Conservation (phyloP, 23 red algal genomes). For the Gracilaria gracilis region DNA sequence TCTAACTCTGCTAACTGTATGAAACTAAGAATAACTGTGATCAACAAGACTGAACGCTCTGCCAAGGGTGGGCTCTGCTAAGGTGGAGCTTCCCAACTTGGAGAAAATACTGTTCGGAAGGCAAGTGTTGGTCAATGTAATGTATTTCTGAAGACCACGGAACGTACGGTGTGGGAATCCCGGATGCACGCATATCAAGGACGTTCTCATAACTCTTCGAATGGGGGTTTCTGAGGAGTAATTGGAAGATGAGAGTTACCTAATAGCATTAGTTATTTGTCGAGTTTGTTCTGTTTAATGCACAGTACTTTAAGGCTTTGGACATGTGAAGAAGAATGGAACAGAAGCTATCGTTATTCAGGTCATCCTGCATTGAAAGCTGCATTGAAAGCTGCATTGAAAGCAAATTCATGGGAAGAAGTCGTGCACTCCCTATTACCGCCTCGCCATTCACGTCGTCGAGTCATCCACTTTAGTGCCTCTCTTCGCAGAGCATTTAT, state of each 20-base stretch:
- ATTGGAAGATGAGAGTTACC: not conserved
- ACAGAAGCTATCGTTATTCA: not conserved
- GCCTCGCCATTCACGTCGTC: not conserved
- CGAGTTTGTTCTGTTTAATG: not conserved
- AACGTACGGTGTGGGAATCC: not conserved
- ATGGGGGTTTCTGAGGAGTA: not conserved
- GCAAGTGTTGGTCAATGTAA: not conserved
- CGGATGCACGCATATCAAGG: not conserved
- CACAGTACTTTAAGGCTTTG: not conserved
- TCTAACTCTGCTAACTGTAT: constrained; percentile 35
- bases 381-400: too few relatives aligned
- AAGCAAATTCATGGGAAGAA: not conserved
- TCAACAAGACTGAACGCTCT: not conserved
- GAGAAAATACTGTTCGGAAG: not conserved
- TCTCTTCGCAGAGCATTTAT: not conserved
- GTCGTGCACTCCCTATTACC: not conserved
- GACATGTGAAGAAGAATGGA: not conserved
- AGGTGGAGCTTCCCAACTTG: too few relatives aligned
- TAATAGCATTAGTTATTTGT: not conserved
- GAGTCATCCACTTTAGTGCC: not conserved
- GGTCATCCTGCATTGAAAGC: not conserved
- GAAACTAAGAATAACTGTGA: not conserved
- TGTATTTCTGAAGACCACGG: too few relatives aligned
- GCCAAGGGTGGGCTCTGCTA: too few relatives aligned
- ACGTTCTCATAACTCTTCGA: not conserved